Conservation (phyloP, 2,329 filamentous ascomycete species). For the Alternaria incomplexa region DNA sequence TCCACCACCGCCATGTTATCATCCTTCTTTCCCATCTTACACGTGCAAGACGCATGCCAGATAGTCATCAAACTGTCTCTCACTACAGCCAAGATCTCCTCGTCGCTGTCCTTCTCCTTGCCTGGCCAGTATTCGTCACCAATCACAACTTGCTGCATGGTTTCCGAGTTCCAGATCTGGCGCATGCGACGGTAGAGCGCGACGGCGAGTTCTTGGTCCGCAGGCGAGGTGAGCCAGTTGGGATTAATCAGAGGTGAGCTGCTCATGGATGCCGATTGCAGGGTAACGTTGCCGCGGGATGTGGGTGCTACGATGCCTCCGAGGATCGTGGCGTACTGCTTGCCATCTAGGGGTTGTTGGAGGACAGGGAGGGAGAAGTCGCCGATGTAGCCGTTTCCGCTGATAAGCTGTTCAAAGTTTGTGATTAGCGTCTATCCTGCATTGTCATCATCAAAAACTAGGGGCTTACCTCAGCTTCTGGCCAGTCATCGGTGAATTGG, state of each 20-base stretch:
- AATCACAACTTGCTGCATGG: not conserved
- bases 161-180: not conserved
- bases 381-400: not conserved
- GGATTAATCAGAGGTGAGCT: slow-evolving; percentile 41
- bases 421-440: not conserved
- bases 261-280: slow-evolving; percentile 27
- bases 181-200: slow-evolving; percentile 33
- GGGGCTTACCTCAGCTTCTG: not conserved
- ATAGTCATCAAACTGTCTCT: slow-evolving; percentile 2
- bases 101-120: not conserved
- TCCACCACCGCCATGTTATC: slow-evolving; percentile 44
- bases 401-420: not conserved
- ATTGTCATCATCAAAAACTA: not conserved
- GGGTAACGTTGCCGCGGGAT: slow-evolving; percentile 37
- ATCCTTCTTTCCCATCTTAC: slow-evolving; percentile 34
- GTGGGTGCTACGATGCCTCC: not conserved
- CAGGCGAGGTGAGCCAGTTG: slow-evolving; percentile 39
- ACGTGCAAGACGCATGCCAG: slow-evolving; percentile 34
- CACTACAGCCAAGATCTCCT: not conserved
- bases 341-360: not conserved
- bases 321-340: not conserved
- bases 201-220: slow-evolving; percentile 39
- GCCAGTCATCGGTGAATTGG: not conserved
- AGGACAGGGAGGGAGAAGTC: not conserved
- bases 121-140: not conserved